Evolutionary conservation across 169 alveolate species (phyloP).

Genomic region (Plasmodium malariae): DNA sequence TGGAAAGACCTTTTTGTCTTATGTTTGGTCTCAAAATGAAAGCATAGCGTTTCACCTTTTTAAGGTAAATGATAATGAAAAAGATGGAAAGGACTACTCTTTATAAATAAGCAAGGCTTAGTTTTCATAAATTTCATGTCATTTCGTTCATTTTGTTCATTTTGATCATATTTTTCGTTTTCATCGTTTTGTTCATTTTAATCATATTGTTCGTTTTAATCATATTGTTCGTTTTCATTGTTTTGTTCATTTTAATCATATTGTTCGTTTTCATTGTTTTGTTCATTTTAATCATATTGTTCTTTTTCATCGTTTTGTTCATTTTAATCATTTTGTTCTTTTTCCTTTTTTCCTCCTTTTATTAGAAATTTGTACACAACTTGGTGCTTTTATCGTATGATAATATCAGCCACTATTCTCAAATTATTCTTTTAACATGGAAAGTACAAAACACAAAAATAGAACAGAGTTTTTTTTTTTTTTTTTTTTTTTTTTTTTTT

Average conservation of each 20-base stretch:
- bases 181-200: neutral
- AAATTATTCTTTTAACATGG: slow-evolving; percentile 64
- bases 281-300: neutral
- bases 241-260: neutral
- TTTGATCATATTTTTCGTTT: neutral
- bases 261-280: neutral
- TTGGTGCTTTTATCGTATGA: slow-evolving; percentile 37
- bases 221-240: neutral
- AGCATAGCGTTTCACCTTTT: slow-evolving; percentile 64
- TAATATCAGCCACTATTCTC: slow-evolving; percentile 39
- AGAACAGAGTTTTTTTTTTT: neutral
- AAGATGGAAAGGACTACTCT: no score
- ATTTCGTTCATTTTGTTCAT: no score
- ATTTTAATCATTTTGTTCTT: neutral
- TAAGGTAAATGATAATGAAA: neutral
- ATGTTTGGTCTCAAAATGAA: slow-evolving; percentile 70
- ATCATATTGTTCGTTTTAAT: neutral
- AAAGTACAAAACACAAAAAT: slow-evolving; percentile 26
- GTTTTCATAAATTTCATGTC: no score
- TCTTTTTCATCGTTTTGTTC: neutral
- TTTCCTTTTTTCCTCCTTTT: neutral
- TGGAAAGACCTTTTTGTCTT: slow-evolving; percentile 54
- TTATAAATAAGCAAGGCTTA: no score
- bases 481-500: neutral
- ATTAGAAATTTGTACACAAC: slow-evolving; percentile 41